phyloP scores from a whole-genome alignment of 208 protist species.

The Zelonia costaricensis region DNA sequence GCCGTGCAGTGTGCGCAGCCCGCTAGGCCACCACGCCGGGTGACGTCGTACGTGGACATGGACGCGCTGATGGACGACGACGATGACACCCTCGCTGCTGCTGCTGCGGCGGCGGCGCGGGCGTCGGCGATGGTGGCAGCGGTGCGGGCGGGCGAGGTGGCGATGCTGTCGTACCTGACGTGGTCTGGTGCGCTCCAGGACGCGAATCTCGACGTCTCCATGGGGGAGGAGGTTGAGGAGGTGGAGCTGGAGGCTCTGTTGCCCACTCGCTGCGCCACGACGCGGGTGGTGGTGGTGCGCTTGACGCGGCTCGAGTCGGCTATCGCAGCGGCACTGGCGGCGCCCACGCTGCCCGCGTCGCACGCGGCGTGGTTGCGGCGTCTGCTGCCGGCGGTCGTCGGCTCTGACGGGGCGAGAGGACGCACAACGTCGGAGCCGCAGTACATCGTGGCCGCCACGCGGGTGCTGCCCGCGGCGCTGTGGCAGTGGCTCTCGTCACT shows the following conservation, averaged over 20 bases:
- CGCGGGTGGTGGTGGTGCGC: too few species aligned
- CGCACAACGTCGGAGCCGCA: too few species aligned
- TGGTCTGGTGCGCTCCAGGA: too few species aligned
- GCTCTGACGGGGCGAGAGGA: too few species aligned
- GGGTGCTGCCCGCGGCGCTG: too few species aligned
- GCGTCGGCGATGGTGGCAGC: not conserved
- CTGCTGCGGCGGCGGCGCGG: not conserved
- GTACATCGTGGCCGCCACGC: too few species aligned
- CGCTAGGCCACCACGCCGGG: not conserved
- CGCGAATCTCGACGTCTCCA: too few species aligned
- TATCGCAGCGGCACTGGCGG: not conserved
- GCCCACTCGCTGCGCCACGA: too few species aligned
- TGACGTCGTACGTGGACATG: not conserved
- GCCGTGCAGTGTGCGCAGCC: not conserved
- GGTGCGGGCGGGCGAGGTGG: not conserved
- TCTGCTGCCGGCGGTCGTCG: slow-evolving; percentile 1
- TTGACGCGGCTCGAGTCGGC: not conserved
- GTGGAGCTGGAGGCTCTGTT: too few species aligned
- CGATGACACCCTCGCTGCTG: not conserved
- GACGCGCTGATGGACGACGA: not conserved
- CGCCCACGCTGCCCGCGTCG: not conserved
- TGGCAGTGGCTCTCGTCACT: too few species aligned
- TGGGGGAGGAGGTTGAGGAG: too few species aligned
- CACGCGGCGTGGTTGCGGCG: not conserved
- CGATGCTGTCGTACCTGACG: slow-evolving; percentile 3